Conservation (phyloP, 2,329 filamentous ascomycete species). For the Aspergillus latus region DNA sequence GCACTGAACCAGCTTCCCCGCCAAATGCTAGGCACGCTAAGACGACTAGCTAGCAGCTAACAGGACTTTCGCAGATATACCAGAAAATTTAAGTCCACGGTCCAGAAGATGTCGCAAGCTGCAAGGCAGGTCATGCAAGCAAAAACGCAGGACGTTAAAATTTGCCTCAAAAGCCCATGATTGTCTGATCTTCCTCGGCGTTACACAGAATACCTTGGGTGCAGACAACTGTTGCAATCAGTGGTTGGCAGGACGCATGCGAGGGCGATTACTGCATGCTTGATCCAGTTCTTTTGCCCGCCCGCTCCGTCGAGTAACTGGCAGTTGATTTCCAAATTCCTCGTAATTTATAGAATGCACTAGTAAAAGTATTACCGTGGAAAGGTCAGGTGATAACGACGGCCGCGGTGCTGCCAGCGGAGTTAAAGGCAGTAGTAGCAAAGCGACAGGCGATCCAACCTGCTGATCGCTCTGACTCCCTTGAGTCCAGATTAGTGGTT, state of each 20-base stretch:
- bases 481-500: too few species aligned
- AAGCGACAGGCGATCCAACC: not conserved
- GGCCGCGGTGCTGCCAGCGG: not conserved
- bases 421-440: not conserved
- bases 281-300: not conserved
- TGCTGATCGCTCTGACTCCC: not conserved
- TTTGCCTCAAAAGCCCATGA: not conserved
- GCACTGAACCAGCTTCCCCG: not conserved
- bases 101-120: not conserved
- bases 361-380: slow-evolving; percentile 1
- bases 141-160: not conserved
- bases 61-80: not conserved
- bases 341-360: not conserved
- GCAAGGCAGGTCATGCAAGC: not conserved
- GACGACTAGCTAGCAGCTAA: not conserved
- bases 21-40: not conserved
- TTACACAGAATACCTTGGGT: slow-evolving; percentile 3
- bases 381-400: not conserved
- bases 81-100: not conserved
- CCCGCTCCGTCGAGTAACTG: not conserved
- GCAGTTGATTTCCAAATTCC: not conserved
- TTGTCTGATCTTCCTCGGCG: not conserved
- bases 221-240: not conserved
- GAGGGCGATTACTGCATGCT: slow-evolving; percentile 14
- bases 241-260: slow-evolving; percentile 9